Evolutionary conservation across 2,329 filamentous ascomycete genomes (phyloP).

Genomic region (Dactylella cylindrospora): DNA sequence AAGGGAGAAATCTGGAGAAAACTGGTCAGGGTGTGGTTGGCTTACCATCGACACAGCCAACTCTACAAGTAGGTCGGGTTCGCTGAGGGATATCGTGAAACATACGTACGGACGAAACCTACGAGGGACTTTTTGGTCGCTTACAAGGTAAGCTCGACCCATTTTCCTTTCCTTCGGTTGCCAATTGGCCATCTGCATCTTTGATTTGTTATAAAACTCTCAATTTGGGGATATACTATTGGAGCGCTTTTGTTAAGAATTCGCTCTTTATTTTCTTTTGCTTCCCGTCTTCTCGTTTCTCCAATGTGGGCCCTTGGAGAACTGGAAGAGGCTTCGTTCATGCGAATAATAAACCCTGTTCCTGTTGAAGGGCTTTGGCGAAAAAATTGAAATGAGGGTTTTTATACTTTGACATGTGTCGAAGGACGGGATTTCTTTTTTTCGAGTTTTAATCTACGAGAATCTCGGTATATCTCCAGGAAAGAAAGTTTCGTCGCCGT

Average conservation of each 20-base stretch:
- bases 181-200: slow-evolving; percentile 44
- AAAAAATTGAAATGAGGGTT: no score
- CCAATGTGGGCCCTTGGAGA: no score
- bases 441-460: no score
- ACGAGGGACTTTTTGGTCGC: slow-evolving; percentile 38
- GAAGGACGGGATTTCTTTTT: no score
- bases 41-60: slow-evolving; percentile 1
- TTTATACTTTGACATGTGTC: no score
- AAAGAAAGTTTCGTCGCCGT: no score
- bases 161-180: no score
- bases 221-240: slow-evolving; percentile 31
- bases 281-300: slow-evolving; percentile 11
- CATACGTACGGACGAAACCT: slow-evolving; percentile 23
- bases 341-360: no score
- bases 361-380: no score
- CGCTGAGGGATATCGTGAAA: slow-evolving; percentile 44
- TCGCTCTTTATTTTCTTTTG: slow-evolving; percentile 25
- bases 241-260: slow-evolving; percentile 42
- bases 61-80: neutral
- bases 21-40: neutral
- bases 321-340: no score
- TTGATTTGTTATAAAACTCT: slow-evolving; percentile 37
- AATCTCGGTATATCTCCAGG: no score
- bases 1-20: slow-evolving; percentile 33
- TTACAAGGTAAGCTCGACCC: slow-evolving; percentile 33